These are phyloP conservation scores for Curvularia sp. DNA, from an alignment of 2,329 filamentous ascomycete species.

Conservation along the genomic window DNA sequence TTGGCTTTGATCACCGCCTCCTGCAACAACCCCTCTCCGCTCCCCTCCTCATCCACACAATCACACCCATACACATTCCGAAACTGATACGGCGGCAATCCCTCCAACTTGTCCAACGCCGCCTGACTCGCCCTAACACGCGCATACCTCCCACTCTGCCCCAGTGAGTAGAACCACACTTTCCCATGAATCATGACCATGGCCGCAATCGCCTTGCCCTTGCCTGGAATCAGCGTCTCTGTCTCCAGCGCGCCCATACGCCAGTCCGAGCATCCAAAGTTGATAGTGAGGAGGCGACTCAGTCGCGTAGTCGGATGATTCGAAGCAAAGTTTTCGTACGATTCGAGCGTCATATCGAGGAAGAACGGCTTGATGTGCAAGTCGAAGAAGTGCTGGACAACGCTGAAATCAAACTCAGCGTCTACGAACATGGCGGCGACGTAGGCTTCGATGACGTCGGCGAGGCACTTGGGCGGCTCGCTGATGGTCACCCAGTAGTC, in stretches of 20 bases:
- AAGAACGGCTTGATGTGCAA: conserved; percentile 78
- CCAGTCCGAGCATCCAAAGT: conserved; percentile 70
- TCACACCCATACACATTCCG: conserved; percentile 66
- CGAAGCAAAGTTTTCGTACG: conserved; percentile 84
- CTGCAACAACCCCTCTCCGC: neutral
- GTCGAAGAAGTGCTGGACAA: conserved; percentile 80
- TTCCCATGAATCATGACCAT: conserved; percentile 78
- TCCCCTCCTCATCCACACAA: conserved; percentile 56
- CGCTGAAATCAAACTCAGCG: conserved; percentile 75
- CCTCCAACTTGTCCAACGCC: conserved; percentile 61
- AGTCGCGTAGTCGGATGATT: conserved; percentile 82
- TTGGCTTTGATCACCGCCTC: conserved; percentile 10
- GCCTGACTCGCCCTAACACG: conserved; percentile 70
- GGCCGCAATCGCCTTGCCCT: conserved; percentile 63
- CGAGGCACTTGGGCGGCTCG: conserved; percentile 75
- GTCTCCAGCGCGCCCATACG: conserved; percentile 50
- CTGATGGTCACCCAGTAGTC: conserved; percentile 71
- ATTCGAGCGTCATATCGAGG: conserved; percentile 73
- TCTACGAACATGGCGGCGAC: conserved; percentile 93
- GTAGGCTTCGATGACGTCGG: conserved; percentile 89
- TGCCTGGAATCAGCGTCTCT: conserved; percentile 55
- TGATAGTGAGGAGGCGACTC: conserved; percentile 66
- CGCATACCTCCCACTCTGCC: conserved; percentile 73
- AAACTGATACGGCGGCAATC: conserved; percentile 65
- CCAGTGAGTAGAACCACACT: conserved; percentile 67